A percentile compares a stretch with the other conserved stretches of the same genome.
Conservation (phyloP, 495 filamentous ascomycete species). For the Penicillium nucicola region DNA sequence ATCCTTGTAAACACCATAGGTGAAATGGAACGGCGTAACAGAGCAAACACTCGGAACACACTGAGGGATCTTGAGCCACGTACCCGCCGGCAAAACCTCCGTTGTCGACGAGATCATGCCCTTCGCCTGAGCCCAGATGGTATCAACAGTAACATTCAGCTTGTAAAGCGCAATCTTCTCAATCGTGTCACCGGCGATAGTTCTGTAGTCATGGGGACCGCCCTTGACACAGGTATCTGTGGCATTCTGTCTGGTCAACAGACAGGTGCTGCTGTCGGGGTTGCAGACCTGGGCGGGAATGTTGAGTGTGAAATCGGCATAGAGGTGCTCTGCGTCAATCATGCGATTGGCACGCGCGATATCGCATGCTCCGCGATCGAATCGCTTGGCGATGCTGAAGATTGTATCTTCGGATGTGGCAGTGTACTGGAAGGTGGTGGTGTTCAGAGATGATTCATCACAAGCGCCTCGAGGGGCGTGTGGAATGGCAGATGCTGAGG, state of each 20-base stretch:
- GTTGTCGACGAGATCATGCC: not conserved
- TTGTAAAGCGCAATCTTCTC: constrained; percentile 12
- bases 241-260: constrained; percentile 2
- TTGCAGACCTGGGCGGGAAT: constrained; percentile 8
- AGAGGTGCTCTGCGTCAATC: constrained; percentile 10
- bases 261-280: constrained; percentile 7
- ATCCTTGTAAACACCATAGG: constrained; percentile 21
- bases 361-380: constrained; percentile 11
- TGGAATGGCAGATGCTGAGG: no score
- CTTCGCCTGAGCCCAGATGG: not conserved
- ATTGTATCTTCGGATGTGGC: constrained; percentile 9
- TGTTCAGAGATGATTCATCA: not conserved
- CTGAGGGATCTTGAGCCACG: constrained; percentile 16
- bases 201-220: constrained; percentile 15
- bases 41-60: constrained; percentile 14
- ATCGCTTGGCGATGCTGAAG: constrained; percentile 5
- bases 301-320: constrained; percentile 3
- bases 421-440: not conserved
- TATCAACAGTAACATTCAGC: constrained; percentile 10
- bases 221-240: constrained; percentile 8
- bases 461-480: not conserved
- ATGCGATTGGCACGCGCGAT: constrained; percentile 14
- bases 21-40: constrained; percentile 9
- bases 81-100: not conserved
- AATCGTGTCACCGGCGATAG: constrained; percentile 12